A percentile compares a stretch with the other conserved stretches of the same genome.
These are phyloP conservation scores for Sporobolomyces pararoseus DNA, from an alignment of 768 basidiomycete genomes.

Conservation along the genomic window DNA sequence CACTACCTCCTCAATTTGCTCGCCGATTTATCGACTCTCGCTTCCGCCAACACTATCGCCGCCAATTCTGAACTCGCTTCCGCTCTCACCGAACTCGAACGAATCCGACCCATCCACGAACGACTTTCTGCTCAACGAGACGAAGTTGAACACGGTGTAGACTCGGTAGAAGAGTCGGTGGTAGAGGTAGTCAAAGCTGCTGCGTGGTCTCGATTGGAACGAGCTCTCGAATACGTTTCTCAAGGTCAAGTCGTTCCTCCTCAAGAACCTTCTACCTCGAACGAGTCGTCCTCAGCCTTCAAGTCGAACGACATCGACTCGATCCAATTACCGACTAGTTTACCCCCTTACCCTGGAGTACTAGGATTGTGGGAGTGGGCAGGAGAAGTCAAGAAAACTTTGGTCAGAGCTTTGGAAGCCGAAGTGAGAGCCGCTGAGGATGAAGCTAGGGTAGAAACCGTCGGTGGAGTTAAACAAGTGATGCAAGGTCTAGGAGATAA, in stretches of 20 bases:
- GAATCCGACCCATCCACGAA: constrained; percentile 75
- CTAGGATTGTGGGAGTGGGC: constrained; percentile 53
- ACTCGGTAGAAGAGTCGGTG: constrained; percentile 70
- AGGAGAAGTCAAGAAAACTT: constrained; percentile 47
- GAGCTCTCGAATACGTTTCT: constrained; percentile 72
- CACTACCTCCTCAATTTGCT: constrained; percentile 89
- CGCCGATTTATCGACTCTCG: constrained; percentile 80
- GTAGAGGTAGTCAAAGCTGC: constrained; percentile 57
- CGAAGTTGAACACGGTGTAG: constrained; percentile 71
- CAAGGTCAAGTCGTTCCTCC: constrained; percentile 66
- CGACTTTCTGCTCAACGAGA: constrained; percentile 75
- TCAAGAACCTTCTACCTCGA: constrained; percentile 47
- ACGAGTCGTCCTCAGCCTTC: constrained; percentile 29
- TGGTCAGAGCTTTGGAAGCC: constrained; percentile 51
- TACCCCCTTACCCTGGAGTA: constrained; percentile 52
- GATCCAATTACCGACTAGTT: constrained; percentile 8
- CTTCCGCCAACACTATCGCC: constrained; percentile 77
- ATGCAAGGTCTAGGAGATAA: constrained; percentile 61
- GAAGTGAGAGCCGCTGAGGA: constrained; percentile 50
- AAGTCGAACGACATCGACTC: constrained; percentile 20
- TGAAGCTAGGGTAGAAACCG: constrained; percentile 49
- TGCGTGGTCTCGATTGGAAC: constrained; percentile 60
- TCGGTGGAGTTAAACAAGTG: constrained; percentile 48
- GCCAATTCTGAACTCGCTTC: constrained; percentile 70
- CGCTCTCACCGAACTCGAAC: constrained; percentile 66